Percentiles rank a stretch among this genome's conserved stretches.
These are phyloP conservation scores for Botrytis cinerea DNA, from an alignment of 2,329 filamentous ascomycete genomes.

Conservation along the genomic window DNA sequence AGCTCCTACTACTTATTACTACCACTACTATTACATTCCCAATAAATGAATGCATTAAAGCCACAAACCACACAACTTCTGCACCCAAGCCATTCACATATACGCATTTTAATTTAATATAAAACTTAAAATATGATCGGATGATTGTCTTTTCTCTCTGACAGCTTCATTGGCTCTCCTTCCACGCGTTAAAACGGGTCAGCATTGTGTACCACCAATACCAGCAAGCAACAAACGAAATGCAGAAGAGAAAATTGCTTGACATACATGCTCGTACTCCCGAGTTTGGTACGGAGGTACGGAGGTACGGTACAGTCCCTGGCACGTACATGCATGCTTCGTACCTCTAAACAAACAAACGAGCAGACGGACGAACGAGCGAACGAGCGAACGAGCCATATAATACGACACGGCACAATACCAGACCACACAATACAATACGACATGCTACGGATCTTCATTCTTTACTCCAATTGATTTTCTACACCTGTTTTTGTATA, in stretches of 20 bases:
- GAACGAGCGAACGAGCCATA: background rate
- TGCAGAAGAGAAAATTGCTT: background rate
- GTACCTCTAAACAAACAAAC: background rate
- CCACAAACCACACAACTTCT: background rate
- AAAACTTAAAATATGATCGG: background rate
- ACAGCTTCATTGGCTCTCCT: background rate
- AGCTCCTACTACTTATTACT: background rate
- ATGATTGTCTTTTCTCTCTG: background rate
- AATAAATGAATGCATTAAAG: background rate
- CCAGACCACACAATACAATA: background rate
- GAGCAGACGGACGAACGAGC: background rate
- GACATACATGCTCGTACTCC: no score
- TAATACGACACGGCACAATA: no score
- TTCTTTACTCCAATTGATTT: conserved; percentile 11
- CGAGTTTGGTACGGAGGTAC: background rate
- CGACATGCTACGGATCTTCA: background rate
- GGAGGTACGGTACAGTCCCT: background rate
- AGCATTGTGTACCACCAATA: background rate
- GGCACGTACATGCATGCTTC: background rate
- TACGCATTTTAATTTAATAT: background rate
- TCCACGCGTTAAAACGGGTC: background rate
- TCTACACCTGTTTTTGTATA: conserved; percentile 11
- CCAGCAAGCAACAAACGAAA: background rate
- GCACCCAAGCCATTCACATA: no score
- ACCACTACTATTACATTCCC: background rate